A percentile compares a stretch with the other conserved stretches of the same genome.
Evolutionary conservation across 257 asterid species (phyloP).

Genomic region (Solanum clarkiae): DNA sequence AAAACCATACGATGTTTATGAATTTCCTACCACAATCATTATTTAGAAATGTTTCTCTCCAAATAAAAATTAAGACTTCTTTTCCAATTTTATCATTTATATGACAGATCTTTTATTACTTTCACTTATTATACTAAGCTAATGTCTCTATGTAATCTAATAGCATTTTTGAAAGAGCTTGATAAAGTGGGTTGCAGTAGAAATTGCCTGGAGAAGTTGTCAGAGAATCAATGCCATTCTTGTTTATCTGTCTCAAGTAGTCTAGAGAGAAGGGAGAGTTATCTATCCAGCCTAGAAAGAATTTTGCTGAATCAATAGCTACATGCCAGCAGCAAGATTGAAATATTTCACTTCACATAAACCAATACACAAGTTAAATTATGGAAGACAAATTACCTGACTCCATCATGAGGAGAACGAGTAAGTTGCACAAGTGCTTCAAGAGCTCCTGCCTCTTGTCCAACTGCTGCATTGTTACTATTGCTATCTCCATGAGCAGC

Average conservation of each 20-base stretch:
- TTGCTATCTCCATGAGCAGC: conserved; percentile 92
- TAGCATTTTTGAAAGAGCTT: not conserved
- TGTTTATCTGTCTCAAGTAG: not conserved
- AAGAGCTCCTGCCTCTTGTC: conserved; percentile 76
- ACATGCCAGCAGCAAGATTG: not conserved
- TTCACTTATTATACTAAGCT: not conserved
- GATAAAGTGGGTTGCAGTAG: not conserved
- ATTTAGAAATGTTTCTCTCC: not conserved
- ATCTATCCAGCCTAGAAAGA: not conserved
- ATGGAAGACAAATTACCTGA: conserved; percentile 31
- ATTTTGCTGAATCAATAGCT: not conserved
- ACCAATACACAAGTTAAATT: not conserved
- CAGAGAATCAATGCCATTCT: not conserved
- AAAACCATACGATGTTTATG: not conserved
- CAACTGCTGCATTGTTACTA: conserved; percentile 64
- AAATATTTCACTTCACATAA: not conserved
- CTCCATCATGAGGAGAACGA: conserved; percentile 68
- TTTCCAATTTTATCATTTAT: not conserved
- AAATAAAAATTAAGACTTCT: not conserved
- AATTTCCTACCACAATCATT: not conserved
- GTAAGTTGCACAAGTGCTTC: conserved; percentile 82
- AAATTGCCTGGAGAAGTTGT: not conserved
- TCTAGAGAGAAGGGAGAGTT: not conserved
- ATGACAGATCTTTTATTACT: not conserved
- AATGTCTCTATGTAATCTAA: not conserved